These are phyloP conservation scores for Globisporangium viniferum DNA, from an alignment of 352 stramenopile species.

Conservation along the genomic window DNA sequence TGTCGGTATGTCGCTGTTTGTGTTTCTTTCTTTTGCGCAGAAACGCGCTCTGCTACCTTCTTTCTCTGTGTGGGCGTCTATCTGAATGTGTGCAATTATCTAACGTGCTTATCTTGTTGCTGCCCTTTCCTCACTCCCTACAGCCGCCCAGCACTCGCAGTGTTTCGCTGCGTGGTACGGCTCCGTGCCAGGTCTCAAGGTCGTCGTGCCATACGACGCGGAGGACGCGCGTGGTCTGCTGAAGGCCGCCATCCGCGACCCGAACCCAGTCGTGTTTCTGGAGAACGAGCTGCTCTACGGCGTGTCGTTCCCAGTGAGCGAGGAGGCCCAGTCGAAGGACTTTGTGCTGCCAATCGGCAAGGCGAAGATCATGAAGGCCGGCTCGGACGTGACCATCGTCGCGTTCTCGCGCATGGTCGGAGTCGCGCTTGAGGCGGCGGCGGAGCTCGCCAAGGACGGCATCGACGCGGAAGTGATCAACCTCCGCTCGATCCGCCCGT, in stretches of 20 bases:
- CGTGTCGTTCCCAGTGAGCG: conserved; percentile 95
- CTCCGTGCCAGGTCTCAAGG: conserved; percentile 97
- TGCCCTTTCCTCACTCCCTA: conserved; percentile 3
- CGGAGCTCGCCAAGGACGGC: conserved; percentile 92
- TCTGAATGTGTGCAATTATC: background rate
- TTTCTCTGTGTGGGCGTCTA: too few relatives aligned
- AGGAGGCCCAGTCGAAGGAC: conserved; percentile 96
- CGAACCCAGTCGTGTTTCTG: conserved; percentile 98
- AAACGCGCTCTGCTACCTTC: background rate
- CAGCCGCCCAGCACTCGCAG: conserved; percentile 98
- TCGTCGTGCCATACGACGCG: conserved; percentile 95
- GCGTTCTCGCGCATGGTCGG: conserved; percentile 97
- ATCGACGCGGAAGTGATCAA: conserved; percentile 96
- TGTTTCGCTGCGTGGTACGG: conserved; percentile 99
- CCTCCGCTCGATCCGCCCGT: conserved; percentile 92
- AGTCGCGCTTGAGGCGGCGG: conserved; percentile 94
- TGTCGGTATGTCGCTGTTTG: conserved; percentile 72
- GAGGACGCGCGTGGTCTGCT: conserved; percentile 99
- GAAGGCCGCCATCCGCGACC: conserved; percentile 99
- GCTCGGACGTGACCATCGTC: conserved; percentile 98
- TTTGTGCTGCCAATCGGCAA: conserved; percentile 98
- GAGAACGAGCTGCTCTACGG: conserved; percentile 99
- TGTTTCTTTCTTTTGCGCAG: background rate
- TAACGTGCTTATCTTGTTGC: background rate
- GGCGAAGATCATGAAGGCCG: conserved; percentile 97